These are phyloP conservation scores for Suhomyces canberraensis DNA, from an alignment of 805 yeast genomes.

Conservation along the genomic window DNA sequence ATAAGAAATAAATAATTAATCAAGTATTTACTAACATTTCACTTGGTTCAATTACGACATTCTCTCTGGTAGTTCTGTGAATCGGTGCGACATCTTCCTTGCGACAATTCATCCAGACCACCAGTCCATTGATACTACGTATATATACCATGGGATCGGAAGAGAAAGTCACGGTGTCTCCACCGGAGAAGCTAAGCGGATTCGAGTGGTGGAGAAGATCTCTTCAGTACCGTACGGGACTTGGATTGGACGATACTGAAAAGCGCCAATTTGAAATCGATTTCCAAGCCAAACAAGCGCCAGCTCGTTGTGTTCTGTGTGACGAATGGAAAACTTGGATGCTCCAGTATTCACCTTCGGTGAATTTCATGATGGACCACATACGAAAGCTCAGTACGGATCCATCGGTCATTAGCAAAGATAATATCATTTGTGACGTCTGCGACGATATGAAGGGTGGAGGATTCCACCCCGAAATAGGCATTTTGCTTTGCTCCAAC, in stretches of 20 bases:
- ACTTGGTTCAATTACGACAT: no score
- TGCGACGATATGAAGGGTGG: conserved; percentile 85
- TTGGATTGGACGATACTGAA: conserved; percentile 57
- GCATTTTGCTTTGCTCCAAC: conserved; percentile 85
- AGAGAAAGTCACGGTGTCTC: conserved; percentile 13
- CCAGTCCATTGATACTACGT: no score
- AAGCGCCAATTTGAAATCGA: conserved; percentile 57
- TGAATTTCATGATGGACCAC: conserved; percentile 82
- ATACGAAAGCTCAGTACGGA: conserved; percentile 61
- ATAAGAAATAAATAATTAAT: no score
- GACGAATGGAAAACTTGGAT: conserved; percentile 78
- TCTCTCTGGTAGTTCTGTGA: no score
- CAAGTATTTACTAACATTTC: no score
- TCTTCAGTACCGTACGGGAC: conserved; percentile 65
- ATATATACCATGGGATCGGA: not conserved
- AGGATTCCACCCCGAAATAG: conserved; percentile 88
- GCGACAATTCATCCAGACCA: no score
- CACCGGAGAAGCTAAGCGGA: conserved; percentile 39
- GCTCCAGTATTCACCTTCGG: conserved; percentile 76
- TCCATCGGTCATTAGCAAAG: conserved; percentile 32
- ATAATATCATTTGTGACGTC: conserved; percentile 69
- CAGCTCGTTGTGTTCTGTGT: conserved; percentile 63
- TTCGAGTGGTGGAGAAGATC: conserved; percentile 84
- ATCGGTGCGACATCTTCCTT: no score
- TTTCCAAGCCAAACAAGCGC: conserved; percentile 38